Base-by-base conservation (phyloP, 139 green algal species). In the Pseudopediastrum boryanum region DNA sequence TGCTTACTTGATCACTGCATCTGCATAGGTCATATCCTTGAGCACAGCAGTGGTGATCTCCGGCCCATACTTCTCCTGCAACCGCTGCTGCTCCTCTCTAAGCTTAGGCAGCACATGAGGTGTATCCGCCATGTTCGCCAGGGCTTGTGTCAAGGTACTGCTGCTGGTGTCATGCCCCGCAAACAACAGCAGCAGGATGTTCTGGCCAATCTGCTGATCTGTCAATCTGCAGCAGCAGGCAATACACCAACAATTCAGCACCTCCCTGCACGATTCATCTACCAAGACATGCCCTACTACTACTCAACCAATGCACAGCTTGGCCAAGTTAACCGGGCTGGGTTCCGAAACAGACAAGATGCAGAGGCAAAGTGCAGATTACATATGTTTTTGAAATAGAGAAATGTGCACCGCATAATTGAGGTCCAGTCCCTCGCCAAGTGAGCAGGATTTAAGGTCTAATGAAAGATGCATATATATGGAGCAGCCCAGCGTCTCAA, bases 161-260 rank as follows among this genome's bases (percentile, higher is more conserved):
- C 69, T 77, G 33, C 33, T 52, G 48, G 69, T 77, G 69, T 77
- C 69, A 35, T 77, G 69, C 3, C 69, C 69, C 12, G 69, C 69
- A 9, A 77, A 23, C 33, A 77, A 29, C 69, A 77, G 33, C 35
- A 77, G 69, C 69, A 77, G 69, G 36, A 77, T 39, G 35, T 77
- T 77, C 51, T 66, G 31, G 0, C 25, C 38, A 13, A 77, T 77
- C 50, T 77, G 51, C 13, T 36, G 25, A 23, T 77, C 69, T 1
- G 69, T 77, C 69, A 77, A 38, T 51, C 69, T 77, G 69, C 29
- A 33, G 3, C 13, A 9, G 1, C 46, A 50, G 1, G 9, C 7
- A 38, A 31, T 33, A 2, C 67, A 52, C 25, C 35, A 66, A 33
- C 54, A 64, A 29, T n/a, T n/a, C 54, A 64, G 54, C 54, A 64